Evolutionary conservation across 495 filamentous ascomycete genomes (phyloP).

Genomic region (Collariella sp.): DNA sequence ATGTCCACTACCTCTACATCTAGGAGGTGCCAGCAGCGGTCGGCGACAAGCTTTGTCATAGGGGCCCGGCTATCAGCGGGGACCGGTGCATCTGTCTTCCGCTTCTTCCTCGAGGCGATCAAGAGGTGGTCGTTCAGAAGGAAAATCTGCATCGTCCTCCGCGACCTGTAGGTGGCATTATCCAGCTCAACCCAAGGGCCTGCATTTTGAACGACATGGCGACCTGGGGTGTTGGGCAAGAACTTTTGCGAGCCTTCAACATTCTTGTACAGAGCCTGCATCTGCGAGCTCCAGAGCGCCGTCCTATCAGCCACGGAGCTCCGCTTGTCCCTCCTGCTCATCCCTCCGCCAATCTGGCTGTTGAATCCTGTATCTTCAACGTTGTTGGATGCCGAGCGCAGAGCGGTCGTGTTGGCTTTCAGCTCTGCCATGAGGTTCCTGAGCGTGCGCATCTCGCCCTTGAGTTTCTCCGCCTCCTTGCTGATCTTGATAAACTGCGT

Average conservation of each 20-base stretch:
- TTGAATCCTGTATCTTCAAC: conserved; percentile 17
- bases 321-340: conserved; percentile 60
- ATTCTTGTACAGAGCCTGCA: conserved; percentile 81
- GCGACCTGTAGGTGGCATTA: conserved; percentile 89
- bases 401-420: conserved; percentile 58
- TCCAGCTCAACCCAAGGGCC: conserved; percentile 92
- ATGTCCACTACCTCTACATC: conserved; percentile 93
- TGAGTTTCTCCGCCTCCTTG: conserved; percentile 96
- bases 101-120: conserved; percentile 83
- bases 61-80: conserved; percentile 49
- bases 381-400: conserved; percentile 57
- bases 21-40: conserved; percentile 87
- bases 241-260: conserved; percentile 97
- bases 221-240: conserved; percentile 78
- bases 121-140: conserved; percentile 92
- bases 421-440: conserved; percentile 84
- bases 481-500: conserved; percentile 99
- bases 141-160: conserved; percentile 76
- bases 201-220: conserved; percentile 86
- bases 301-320: conserved; percentile 91
- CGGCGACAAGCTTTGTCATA: conserved; percentile 74
- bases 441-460: conserved; percentile 88
- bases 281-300: conserved; percentile 86
- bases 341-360: conserved; percentile 37
- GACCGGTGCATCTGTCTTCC: conserved; percentile 62